Conservation (phyloP, 306 rosid genomes). For the Castanea sativa region DNA sequence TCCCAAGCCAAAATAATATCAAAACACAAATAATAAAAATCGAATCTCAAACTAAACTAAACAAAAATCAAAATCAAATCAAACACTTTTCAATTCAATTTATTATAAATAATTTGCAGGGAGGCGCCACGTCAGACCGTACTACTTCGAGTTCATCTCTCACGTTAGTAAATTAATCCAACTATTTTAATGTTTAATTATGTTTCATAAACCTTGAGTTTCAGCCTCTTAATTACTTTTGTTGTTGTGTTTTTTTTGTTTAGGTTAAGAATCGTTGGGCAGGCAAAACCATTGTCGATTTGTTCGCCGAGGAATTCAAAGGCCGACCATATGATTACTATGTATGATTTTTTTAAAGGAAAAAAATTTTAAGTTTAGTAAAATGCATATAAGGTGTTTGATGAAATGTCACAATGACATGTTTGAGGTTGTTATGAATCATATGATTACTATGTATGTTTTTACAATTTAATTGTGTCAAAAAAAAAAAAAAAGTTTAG, state of each 20-base stretch:
- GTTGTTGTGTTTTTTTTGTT: background rate
- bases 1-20: no score
- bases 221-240: slow-evolving; percentile 24
- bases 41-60: no score
- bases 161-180: slow-evolving; percentile 43
- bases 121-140: slow-evolving; percentile 71
- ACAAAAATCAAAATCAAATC: background rate
- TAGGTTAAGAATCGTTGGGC: slow-evolving; percentile 95
- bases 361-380: no score
- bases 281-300: slow-evolving; percentile 80
- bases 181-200: background rate
- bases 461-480: no score
- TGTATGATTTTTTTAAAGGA: slow-evolving; percentile 21
- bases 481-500: no score
- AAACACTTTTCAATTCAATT: background rate
- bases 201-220: slow-evolving; percentile 15
- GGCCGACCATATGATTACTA: slow-evolving; percentile 86
- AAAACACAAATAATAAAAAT: no score
- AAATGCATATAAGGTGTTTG: no score
- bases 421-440: background rate
- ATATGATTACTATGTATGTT: slow-evolving; percentile 72
- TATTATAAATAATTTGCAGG: slow-evolving; percentile 43
- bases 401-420: no score
- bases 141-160: slow-evolving; percentile 89
- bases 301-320: slow-evolving; percentile 87